Percentiles rank a stretch among this genome's conserved stretches.
phyloP scores from a whole-genome alignment of 306 rosid species.

The Quercus cerris region DNA sequence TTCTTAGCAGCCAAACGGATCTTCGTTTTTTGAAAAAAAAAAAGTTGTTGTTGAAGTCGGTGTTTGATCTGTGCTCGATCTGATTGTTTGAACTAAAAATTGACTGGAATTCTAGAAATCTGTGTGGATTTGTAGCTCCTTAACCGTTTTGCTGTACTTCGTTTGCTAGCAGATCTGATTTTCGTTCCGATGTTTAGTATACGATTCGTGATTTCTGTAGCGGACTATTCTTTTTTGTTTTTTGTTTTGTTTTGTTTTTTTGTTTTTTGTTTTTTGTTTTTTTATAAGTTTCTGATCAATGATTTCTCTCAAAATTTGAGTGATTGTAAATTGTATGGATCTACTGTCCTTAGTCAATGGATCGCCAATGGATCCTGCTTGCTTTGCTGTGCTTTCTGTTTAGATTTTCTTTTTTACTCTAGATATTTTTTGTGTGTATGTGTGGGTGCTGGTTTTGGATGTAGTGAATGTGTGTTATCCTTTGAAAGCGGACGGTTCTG shows the following conservation, averaged over 20 bases:
- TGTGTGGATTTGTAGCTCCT: background rate
- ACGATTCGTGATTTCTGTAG: background rate
- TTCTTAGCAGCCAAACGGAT: background rate
- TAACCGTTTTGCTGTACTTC: background rate
- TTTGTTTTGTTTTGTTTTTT: too few relatives aligned
- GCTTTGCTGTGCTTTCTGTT: background rate
- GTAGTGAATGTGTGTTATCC: background rate
- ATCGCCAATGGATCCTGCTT: background rate
- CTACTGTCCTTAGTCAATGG: background rate
- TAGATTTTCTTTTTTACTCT: background rate
- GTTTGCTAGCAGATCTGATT: constrained; percentile 11
- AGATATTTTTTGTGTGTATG: too few relatives aligned
- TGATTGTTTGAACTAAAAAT: background rate
- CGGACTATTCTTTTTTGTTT: too few relatives aligned
- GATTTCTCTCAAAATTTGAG: background rate
- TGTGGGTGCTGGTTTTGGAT: too few relatives aligned
- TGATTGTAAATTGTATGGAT: background rate
- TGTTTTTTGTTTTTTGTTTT: too few relatives aligned
- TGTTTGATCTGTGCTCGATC: background rate
- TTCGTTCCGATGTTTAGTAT: background rate
- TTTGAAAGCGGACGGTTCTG: background rate
- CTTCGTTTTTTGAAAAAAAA: background rate
- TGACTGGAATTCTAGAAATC: background rate
- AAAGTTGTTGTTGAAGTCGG: background rate
- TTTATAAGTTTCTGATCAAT: background rate